Evolutionary conservation across 2,329 filamentous ascomycete species (phyloP).

Genomic region (Emydomyces testavorans): DNA sequence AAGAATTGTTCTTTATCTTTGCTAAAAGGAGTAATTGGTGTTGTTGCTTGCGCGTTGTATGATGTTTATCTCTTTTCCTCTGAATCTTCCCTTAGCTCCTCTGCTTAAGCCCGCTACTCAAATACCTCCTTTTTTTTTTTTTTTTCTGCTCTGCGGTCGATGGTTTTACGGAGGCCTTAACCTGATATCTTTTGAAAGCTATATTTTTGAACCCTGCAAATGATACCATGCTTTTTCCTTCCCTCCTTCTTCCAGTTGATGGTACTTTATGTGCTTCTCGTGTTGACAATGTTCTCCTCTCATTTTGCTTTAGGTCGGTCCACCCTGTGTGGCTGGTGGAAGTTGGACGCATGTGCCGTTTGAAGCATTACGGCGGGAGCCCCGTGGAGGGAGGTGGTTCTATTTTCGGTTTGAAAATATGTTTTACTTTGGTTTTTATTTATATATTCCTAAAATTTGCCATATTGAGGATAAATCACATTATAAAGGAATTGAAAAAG

Average conservation of each 20-base stretch:
- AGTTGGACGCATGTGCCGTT: too few relatives aligned
- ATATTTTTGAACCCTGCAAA: slow-evolving; percentile 11
- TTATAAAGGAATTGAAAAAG: too few relatives aligned
- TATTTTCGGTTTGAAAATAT: slow-evolving; percentile 6
- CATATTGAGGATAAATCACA: not conserved
- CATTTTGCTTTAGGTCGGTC: slow-evolving; percentile 16
- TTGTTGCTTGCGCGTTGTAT: not conserved
- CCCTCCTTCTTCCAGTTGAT: slow-evolving; percentile 13
- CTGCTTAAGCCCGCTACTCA: too few relatives aligned
- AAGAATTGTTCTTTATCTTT: slow-evolving; percentile 6
- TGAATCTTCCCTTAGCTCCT: too few relatives aligned
- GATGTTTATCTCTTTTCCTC: slow-evolving; percentile 17
- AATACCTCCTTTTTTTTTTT: slow-evolving; percentile 9
- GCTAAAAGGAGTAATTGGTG: slow-evolving; percentile 5
- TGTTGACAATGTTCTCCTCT: slow-evolving; percentile 7
- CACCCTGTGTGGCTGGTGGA: slow-evolving; percentile 2
- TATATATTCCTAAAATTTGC: not conserved
- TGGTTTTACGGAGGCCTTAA: slow-evolving; percentile 13
- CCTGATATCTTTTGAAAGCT: slow-evolving; percentile 9
- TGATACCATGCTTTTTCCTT: slow-evolving; percentile 14
- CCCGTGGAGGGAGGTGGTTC: too few relatives aligned
- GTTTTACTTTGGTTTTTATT: not conserved
- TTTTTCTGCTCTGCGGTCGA: slow-evolving; percentile 21
- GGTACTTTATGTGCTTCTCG: slow-evolving; percentile 8
- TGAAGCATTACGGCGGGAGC: too few relatives aligned